phyloP scores from a whole-genome alignment of 2,329 filamentous ascomycete species.

The Diplodia sapinea region DNA sequence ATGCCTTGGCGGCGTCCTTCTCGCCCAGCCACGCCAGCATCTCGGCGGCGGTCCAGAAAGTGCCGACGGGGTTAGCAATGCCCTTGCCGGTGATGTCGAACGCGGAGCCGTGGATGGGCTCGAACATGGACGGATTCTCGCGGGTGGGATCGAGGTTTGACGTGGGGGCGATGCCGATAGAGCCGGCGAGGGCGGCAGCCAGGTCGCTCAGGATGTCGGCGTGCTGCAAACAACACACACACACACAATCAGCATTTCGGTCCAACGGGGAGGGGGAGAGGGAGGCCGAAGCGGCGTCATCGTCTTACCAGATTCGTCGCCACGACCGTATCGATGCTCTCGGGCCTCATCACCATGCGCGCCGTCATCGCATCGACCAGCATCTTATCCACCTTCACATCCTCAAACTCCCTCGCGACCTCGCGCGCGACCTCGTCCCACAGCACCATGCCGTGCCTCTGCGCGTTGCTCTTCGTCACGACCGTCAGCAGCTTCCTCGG shows the following conservation, averaged over 20 bases:
- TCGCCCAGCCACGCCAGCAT: constrained; percentile 66
- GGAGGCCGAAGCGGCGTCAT: too few relatives aligned
- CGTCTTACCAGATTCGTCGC: constrained; percentile 69
- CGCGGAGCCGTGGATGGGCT: constrained; percentile 65
- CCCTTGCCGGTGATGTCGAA: constrained; percentile 65
- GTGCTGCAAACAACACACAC: constrained; percentile 36
- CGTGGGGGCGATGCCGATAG: constrained; percentile 74
- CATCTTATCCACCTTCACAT: constrained; percentile 69
- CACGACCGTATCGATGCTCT: constrained; percentile 67
- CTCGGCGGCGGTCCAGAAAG: constrained; percentile 65
- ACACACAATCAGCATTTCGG: too few relatives aligned
- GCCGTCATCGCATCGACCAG: constrained; percentile 71
- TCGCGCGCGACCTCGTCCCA: constrained; percentile 68
- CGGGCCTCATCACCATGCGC: constrained; percentile 66
- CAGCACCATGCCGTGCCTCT: constrained; percentile 70
- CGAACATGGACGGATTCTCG: constrained; percentile 66
- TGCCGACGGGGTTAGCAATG: constrained; percentile 63
- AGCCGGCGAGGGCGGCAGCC: constrained; percentile 71
- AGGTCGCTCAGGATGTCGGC: constrained; percentile 75
- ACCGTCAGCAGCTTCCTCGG: constrained; percentile 65
- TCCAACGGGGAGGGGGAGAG: background rate
- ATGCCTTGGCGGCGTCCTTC: constrained; percentile 54
- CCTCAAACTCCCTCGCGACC: constrained; percentile 63
- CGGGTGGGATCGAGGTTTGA: constrained; percentile 71
- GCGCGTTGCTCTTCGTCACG: constrained; percentile 70